Base-by-base conservation (phyloP, 768 basidiomycete species). In the Pleurotus djamor region DNA sequence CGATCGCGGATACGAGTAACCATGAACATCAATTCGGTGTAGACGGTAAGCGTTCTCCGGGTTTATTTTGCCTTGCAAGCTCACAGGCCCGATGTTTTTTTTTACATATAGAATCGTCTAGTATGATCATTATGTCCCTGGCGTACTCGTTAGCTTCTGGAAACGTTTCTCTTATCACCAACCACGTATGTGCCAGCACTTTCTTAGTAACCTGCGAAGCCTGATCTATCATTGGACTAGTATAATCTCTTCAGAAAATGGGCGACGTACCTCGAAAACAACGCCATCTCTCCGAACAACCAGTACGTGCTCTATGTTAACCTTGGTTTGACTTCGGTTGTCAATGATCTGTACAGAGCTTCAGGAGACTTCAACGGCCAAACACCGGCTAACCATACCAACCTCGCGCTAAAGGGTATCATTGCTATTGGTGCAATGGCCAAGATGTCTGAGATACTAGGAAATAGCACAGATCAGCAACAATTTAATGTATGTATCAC, bases 321-420 rank as follows among this genome's bases (percentile, higher is more conserved):
- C 43, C 16, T 36, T 21, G 21, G 60, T 17, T n/a, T n/a, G n/a
- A n/a, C n/a, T n/a, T n/a, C n/a, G n/a, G 8, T 48, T 60, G n/a
- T n/a, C n/a, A n/a, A n/a, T n/a, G n/a, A n/a, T n/a, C n/a, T n/a
- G n/a, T n/a, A n/a, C n/a, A n/a, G n/a, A n/a, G n/a, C n/a, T n/a
- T n/a, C n/a, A n/a, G n/a, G n/a, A n/a, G n/a, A n/a, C n/a, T n/a
- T n/a, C n/a, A n/a, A n/a, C n/a, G n/a, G n/a, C n/a, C n/a, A n/a
- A n/a, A n/a, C n/a, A n/a, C 33, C 58, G 37, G 6, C 36, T 44
- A 32, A 58, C 17, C 45, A 55, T 32, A 57, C 65, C 2, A 66
- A 66, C 33, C 44, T 66, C n/a, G 64, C 60, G 37, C 59, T 66
- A 7, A 65, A 63, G 32, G 65, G 62, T 4, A 65, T 66, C 41